phyloP scores from a whole-genome alignment of 768 basidiomycete genomes.

The Strobilomyces confusus region DNA sequence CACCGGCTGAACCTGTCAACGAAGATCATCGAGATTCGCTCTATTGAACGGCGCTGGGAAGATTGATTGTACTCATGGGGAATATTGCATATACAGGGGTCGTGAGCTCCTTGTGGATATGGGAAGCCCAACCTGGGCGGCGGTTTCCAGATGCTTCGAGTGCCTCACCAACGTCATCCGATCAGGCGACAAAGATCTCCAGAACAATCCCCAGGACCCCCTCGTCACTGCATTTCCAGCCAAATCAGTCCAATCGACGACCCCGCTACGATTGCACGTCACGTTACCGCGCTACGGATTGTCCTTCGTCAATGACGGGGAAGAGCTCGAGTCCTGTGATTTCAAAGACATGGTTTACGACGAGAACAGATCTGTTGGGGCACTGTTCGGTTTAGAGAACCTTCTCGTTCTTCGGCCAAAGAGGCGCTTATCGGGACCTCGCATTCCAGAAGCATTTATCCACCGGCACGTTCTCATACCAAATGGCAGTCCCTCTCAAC shows the following conservation, averaged over 20 bases:
- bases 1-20: neutral
- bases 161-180: neutral
- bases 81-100: neutral
- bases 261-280: neutral
- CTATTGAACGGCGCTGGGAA: neutral
- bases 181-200: neutral
- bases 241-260: neutral
- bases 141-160: neutral
- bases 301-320: neutral
- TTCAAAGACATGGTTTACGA: neutral
- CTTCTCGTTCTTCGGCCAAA: neutral
- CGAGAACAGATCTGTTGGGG: neutral
- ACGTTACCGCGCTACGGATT: neutral
- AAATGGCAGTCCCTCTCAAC: neutral
- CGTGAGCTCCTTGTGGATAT: neutral
- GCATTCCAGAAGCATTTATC: neutral
- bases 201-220: neutral
- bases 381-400: neutral
- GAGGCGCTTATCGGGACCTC: neutral
- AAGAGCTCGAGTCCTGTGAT: neutral
- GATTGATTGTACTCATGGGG: neutral
- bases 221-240: neutral
- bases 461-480: neutral
- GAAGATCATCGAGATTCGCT: neutral
- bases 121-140: neutral